These are phyloP conservation scores for Aspergillus piperis DNA, from an alignment of 2,329 filamentous ascomycete species.

Conservation along the genomic window DNA sequence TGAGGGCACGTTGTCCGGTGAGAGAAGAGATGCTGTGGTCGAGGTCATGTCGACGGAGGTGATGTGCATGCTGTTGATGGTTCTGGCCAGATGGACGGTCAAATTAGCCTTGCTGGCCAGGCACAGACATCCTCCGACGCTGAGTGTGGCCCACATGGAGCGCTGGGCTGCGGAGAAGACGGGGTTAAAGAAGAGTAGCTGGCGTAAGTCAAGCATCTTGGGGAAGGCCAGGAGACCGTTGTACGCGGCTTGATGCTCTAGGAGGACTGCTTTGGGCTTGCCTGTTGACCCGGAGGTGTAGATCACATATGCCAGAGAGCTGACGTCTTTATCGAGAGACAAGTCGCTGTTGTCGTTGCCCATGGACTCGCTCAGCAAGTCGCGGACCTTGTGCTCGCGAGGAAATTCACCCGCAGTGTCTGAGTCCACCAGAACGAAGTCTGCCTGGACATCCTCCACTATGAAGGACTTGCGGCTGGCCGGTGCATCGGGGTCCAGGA, in stretches of 20 bases:
- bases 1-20: constrained; percentile 10
- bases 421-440: constrained; percentile 6
- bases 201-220: constrained; percentile 5
- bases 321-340: not conserved
- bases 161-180: constrained; percentile 20
- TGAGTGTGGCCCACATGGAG: constrained; percentile 14
- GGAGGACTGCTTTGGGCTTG: constrained; percentile 15
- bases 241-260: not conserved
- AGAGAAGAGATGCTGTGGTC: constrained; percentile 11
- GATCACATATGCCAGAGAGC: constrained; percentile 14
- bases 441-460: constrained; percentile 10
- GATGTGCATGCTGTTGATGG: constrained; percentile 13
- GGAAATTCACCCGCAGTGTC: not conserved
- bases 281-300: constrained; percentile 22
- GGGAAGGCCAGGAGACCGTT: constrained; percentile 8
- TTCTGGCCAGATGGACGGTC: constrained; percentile 3
- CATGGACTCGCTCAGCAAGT: not conserved
- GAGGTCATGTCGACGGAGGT: constrained; percentile 15
- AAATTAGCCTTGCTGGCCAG: constrained; percentile 10
- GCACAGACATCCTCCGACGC: constrained; percentile 11
- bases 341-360: not conserved
- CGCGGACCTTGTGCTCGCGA: constrained; percentile 2
- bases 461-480: constrained; percentile 12
- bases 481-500: constrained; percentile 17
- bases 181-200: constrained; percentile 19